Base-by-base conservation (phyloP, 768 basidiomycete genomes). In the Boletus coccyginus region DNA sequence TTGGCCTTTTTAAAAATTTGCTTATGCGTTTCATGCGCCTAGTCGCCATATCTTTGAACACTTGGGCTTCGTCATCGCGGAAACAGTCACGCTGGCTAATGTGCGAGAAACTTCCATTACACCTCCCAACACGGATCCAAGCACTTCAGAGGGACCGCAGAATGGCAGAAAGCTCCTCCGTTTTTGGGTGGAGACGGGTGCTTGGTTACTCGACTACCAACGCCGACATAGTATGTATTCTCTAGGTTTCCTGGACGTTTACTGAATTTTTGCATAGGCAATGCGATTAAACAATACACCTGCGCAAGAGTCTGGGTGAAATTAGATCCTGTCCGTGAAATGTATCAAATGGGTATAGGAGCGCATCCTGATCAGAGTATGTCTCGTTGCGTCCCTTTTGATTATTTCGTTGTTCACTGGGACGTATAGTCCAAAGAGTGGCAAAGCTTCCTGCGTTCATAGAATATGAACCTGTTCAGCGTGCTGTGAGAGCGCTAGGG, bases 301-400 rank as follows among this genome's bases (percentile, higher is more conserved):
- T 69, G 72, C 24, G 73, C 75, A 47, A 75, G 68, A 52, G 58
- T 78, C 3, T 78, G 78, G 70, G 78, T 87, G 16, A 80, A 79
- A 55, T 71, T 83, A 36, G 81, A 86, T 33, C 78, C 75, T 59
- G 85, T 77, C 7, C 76, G 88, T 38, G 88, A 90, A 62, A 82
- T 85, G 78, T 87, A 86, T 69, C 88, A 90, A 67, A 76, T 68
- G 44, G 87, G 79, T 0, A 81, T 92, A 48, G 90, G 90, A 17
- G 87, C 89, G 7, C 88, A 91, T 71, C 82, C 84, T 31, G 84
- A 86, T 56, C 90, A 92, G 69, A 85, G 90, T 91, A 63, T 60
- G 84, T 61, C 35, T 27, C 27, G 2, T 54, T 42, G 32, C 13
- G 21, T 49, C 16, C 4, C 6, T 12, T 38, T 16, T 42, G 10